Conservation (phyloP, 2,329 filamentous ascomycete genomes). For the Monosporascus sp. region DNA sequence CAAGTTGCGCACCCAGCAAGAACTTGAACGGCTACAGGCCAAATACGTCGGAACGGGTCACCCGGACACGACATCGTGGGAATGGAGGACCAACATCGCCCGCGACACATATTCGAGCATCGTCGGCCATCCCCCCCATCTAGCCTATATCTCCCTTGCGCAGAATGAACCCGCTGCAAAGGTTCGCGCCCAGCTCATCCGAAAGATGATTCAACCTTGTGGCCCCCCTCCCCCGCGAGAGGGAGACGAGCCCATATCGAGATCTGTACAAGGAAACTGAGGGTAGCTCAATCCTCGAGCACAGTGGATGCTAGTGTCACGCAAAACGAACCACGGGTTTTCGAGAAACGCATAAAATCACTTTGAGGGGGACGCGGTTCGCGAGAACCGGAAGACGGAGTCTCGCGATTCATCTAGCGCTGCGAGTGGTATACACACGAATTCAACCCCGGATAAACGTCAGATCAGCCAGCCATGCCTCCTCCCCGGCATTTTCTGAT, state of each 20-base stretch:
- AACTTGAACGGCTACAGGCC: conserved; percentile 93
- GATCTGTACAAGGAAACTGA: conserved; percentile 3
- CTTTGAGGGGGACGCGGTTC: not conserved
- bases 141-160: conserved; percentile 85
- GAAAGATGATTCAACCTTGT: conserved; percentile 65
- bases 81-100: conserved; percentile 93
- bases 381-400: not conserved
- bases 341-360: not conserved
- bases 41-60: conserved; percentile 95
- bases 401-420: not conserved
- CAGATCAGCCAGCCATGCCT: not conserved
- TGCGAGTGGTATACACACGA: not conserved
- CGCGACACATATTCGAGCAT: conserved; percentile 89
- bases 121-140: conserved; percentile 80
- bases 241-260: conserved; percentile 32
- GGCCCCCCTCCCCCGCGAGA: conserved; percentile 54
- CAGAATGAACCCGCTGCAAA: conserved; percentile 81
- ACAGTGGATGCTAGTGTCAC: too few relatives aligned
- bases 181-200: conserved; percentile 73
- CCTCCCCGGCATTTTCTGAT: not conserved
- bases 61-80: conserved; percentile 93
- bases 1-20: conserved; percentile 95
- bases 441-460: not conserved
- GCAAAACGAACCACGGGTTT: too few relatives aligned
- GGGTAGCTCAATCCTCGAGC: not conserved